These are phyloP conservation scores for Fonsecaea erecta DNA, from an alignment of 2,329 filamentous ascomycete species.

Conservation along the genomic window DNA sequence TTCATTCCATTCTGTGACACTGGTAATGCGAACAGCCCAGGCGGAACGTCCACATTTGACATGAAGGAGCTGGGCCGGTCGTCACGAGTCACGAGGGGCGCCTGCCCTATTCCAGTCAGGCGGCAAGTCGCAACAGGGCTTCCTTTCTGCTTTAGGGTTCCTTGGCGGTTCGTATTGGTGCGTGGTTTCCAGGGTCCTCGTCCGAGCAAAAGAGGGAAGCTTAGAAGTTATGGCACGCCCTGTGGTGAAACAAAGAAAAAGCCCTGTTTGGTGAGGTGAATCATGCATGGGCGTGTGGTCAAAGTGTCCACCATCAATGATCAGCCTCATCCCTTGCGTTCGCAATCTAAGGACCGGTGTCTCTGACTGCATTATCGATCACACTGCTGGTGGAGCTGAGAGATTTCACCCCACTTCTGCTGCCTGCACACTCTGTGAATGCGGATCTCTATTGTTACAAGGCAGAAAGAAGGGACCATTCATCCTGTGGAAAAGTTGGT, in stretches of 20 bases:
- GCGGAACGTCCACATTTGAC: background rate
- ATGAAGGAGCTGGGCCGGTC: background rate
- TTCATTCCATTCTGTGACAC: background rate
- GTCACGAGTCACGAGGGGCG: slow-evolving; percentile 1
- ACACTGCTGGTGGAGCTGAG: background rate
- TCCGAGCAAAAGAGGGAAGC: too few species aligned
- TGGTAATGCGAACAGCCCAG: background rate
- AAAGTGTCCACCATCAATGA: background rate
- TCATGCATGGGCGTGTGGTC: background rate
- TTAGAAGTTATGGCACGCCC: too few species aligned
- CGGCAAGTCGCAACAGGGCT: background rate
- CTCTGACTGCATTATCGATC: too few species aligned
- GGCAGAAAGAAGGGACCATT: background rate
- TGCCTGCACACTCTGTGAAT: background rate
- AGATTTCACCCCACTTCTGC: background rate
- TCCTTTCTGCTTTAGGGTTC: background rate
- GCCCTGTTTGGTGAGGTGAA: background rate
- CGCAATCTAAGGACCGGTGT: background rate
- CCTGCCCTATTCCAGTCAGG: background rate
- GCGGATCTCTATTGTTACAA: background rate
- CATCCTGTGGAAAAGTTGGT: background rate
- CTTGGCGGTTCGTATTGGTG: background rate
- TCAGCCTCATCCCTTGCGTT: background rate
- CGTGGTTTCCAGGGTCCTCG: background rate
- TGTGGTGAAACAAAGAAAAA: background rate